Percentiles rank a stretch among this genome's conserved stretches.
Conservation (phyloP, 1,139 yeast species). For the Kurtzmaniella quercitrusa region DNA sequence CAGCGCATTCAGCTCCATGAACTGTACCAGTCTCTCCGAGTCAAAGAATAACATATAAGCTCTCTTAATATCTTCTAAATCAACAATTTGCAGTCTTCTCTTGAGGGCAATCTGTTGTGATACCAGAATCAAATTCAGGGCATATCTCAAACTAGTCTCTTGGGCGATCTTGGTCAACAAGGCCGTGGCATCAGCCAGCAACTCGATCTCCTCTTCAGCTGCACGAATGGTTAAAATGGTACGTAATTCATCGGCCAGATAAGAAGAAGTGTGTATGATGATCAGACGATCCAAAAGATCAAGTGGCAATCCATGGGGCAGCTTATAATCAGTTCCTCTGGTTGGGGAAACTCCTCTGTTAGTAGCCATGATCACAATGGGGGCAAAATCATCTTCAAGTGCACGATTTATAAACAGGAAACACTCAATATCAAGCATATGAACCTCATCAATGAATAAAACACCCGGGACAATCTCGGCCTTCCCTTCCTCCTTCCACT, state of each 20-base stretch:
- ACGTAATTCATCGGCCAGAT: conserved; percentile 76
- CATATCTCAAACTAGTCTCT: conserved; percentile 91
- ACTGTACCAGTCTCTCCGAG: conserved; percentile 80
- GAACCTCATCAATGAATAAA: conserved; percentile 95
- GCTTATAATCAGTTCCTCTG: conserved; percentile 88
- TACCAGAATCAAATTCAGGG: conserved; percentile 85
- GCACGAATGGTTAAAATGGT: conserved; percentile 87
- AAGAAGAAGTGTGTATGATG: conserved; percentile 79
- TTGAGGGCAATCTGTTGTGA: conserved; percentile 81
- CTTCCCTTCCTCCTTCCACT: conserved; percentile 99
- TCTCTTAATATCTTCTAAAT: conserved; percentile 80
- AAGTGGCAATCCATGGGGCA: conserved; percentile 95
- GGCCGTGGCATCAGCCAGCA: conserved; percentile 79
- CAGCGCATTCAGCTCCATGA: conserved; percentile 60
- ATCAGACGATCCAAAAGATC: conserved; percentile 93
- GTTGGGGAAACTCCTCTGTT: conserved; percentile 91
- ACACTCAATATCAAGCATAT: conserved; percentile 97
- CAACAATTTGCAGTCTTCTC: conserved; percentile 69
- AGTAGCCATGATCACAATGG: conserved; percentile 98
- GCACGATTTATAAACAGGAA: conserved; percentile 95
- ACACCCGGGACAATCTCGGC: conserved; percentile 99
- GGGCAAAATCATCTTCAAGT: conserved; percentile 93
- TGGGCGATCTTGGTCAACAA: conserved; percentile 87
- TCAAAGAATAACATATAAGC: conserved; percentile 86
- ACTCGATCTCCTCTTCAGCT: conserved; percentile 93